Conservation (phyloP, 2,329 filamentous ascomycete species). For the Fonsecaea pedrosoi region DNA sequence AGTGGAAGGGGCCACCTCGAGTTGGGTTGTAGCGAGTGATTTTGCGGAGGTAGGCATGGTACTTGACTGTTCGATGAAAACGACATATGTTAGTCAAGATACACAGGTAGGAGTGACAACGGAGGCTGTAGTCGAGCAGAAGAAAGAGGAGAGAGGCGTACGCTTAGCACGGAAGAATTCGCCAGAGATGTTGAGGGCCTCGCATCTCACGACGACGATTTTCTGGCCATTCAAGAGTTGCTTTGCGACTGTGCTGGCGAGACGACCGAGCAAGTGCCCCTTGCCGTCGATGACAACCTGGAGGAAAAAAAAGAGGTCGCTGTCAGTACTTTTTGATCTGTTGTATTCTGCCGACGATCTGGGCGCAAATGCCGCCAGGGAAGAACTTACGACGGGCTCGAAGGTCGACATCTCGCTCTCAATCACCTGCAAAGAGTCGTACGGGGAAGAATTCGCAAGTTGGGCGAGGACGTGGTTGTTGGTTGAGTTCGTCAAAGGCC, state of each 20-base stretch:
- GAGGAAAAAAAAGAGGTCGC: conserved; percentile 44
- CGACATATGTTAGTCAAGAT: conserved; percentile 32
- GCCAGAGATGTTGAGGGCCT: conserved; percentile 99
- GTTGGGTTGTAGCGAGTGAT: conserved; percentile 99
- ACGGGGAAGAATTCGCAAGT: conserved; percentile 29
- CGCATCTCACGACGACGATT: conserved; percentile 98
- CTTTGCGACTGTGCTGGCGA: conserved; percentile 58
- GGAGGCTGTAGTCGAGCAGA: conserved; percentile 19
- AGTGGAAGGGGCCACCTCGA: conserved; percentile 99
- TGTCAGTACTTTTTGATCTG: conserved; percentile 46
- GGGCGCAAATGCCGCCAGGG: conserved; percentile 5
- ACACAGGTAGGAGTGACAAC: not conserved
- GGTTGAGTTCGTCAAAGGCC: conserved; percentile 18
- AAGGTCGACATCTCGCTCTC: conserved; percentile 68
- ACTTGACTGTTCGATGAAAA: conserved; percentile 81
- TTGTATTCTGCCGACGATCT: not conserved
- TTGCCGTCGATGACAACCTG: conserved; percentile 99
- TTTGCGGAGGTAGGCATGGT: conserved; percentile 99
- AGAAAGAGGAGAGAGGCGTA: conserved; percentile 59
- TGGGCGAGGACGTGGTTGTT: conserved; percentile 33
- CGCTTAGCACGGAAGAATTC: conserved; percentile 99
- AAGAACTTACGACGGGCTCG: conserved; percentile 67
- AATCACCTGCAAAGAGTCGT: conserved; percentile 34
- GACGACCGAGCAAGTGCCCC: conserved; percentile 98
- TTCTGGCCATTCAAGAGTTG: conserved; percentile 67